Base-by-base conservation (phyloP, 225 moss, liverwort and hornwort species). In the Straminergon stramineum region DNA sequence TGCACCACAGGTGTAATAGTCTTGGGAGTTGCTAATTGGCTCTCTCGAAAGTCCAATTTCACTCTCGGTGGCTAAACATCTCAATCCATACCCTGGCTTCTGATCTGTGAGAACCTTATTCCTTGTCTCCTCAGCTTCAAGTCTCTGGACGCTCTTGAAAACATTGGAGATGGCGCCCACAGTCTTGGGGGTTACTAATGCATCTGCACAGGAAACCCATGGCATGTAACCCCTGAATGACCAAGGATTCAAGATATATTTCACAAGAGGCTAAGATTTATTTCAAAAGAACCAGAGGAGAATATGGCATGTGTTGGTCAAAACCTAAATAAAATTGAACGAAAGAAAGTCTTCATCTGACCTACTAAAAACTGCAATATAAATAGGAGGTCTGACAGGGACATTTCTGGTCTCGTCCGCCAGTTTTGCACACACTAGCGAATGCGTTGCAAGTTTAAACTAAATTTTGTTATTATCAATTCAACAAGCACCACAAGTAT, bases 1-100 rank as follows among this genome's bases (percentile, higher is more conserved):
- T 88, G 93, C 93, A 43, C 77, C 85, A n/a, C 94, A 95, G 21
- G 79, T 90, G 71, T 86, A 94, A 85, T 82, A 94, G 41, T 58
- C 60, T 70, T 82, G 85, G 31, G 79, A 62, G 41, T 30, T 56
- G 88, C 76, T 55, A 51, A 37, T 62, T 84, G 45, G 64, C 71
- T 87, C 92, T 69, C 71, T 91, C 65, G 53, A 73, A 82, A 86
- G 24, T 45, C 66, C 73, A 84, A 89, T 45, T 60, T 90, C 84
- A 68, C 30, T 66, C 58, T 95, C 91, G 48, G 70, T n/a, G 71
- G 84, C 90, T 60, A 93, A 60, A 74, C 85, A 83, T 69, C 87
- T 89, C 64, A 92, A 84, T 19, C 89, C 90, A 75, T 88, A 84
- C 56, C 64, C 78, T 55, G 78, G 66, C 77, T 83, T 82, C 31